Conservation (phyloP, 768 basidiomycete genomes). For the Phlebiopsis gigantea region DNA sequence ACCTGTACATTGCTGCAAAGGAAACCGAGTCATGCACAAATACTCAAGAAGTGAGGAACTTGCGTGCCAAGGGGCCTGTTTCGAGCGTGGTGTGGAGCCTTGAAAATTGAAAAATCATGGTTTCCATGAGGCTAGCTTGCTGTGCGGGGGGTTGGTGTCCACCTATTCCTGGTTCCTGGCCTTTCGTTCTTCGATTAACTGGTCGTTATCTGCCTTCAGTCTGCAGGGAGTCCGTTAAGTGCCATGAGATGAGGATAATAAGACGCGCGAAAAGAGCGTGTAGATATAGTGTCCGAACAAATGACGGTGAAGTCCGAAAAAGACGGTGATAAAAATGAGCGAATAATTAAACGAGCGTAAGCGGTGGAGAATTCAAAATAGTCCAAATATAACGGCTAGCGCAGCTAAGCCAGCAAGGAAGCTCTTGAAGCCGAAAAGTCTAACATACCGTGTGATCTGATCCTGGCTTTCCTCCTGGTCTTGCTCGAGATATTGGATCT, state of each 20-base stretch:
- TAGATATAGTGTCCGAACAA: constrained; percentile 24
- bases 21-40: background rate
- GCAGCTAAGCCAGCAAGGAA: constrained; percentile 46
- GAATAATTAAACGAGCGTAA: constrained; percentile 18
- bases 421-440: constrained; percentile 53
- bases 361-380: constrained; percentile 19
- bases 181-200: constrained; percentile 39
- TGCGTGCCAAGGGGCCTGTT: background rate
- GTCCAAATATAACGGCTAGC: constrained; percentile 50
- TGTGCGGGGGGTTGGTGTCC: constrained; percentile 3
- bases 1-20: background rate
- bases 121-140: constrained; percentile 30
- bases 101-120: constrained; percentile 15
- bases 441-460: constrained; percentile 73
- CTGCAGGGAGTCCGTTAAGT: constrained; percentile 30
- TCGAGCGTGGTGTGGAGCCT: constrained; percentile 1
- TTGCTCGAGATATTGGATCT: constrained; percentile 69
- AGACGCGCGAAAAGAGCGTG: constrained; percentile 12
- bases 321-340: constrained; percentile 13
- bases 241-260: constrained; percentile 1
- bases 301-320: constrained; percentile 7
- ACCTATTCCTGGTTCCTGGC: constrained; percentile 19
- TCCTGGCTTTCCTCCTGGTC: constrained; percentile 76
- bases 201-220: constrained; percentile 63
- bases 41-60: background rate